Evolutionary conservation across 2,329 filamentous ascomycete genomes (phyloP), one percentile per base, ranked within the genome.

Genomic region (Teratosphaeria gauchensis): DNA sequence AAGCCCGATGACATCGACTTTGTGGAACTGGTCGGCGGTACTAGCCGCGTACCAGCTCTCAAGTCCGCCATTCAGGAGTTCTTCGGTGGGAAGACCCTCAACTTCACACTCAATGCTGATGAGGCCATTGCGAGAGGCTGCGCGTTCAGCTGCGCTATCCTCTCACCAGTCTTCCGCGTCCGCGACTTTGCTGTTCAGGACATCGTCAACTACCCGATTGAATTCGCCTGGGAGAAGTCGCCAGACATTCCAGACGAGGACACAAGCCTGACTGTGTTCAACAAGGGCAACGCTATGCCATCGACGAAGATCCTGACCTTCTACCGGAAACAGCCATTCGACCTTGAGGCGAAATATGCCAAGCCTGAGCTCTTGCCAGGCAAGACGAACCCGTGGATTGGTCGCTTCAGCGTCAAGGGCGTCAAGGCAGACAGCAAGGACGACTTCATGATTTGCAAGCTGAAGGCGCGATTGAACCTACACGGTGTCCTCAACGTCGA

Each of bases 401-500:
- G 94, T 59, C 87, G 90, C 64, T 99, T 99, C 80, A 96, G 92
- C 51, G 91, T 99, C 74, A 99, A 99, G 84, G 89, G 89, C 53
- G 92, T 99, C 72, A 92, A 96, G 83, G 88, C 90, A 48, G 90
- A 95, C 72, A 84, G 86, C 65, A 92, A 94, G 73, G 90, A 95
- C 61, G 94, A 97, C 74, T 99, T 97, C 38, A 97, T 99, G 92
- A 95, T 97, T 71, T 99, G 94, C 87, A 99, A 99, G 81, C 86
- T 99, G 63, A 97, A 97, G 84, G 92, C 94, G 54, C 87, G 94
- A 64, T 84, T 99, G 58, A 99, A 99, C 78, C 84, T 97, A 64
- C 92, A 97, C 79, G 94, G 94, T 75, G 84, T 99, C 60, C 81
- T 99, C 65, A 97, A 97, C 73, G 88, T 99, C 42, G 94, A 99